Conservation (phyloP, 129 eudicot species). For the Flaveria trinervia region DNA sequence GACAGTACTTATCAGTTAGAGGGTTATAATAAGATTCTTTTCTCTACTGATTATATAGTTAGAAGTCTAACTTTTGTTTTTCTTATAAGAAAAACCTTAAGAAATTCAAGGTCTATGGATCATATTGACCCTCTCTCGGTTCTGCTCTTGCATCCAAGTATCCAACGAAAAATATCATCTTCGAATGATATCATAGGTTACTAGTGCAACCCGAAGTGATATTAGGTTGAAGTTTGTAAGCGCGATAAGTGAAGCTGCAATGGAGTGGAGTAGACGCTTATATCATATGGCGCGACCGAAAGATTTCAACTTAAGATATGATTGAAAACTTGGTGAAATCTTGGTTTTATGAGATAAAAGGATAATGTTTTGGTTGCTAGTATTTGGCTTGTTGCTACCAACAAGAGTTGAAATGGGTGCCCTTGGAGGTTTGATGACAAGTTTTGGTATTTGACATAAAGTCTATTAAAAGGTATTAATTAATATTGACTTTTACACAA, state of each 20-base stretch:
- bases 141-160: too few species aligned
- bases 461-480: neutral
- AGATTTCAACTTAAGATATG: neutral
- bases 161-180: neutral
- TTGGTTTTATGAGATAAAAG: constrained; percentile 4
- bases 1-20: too few species aligned
- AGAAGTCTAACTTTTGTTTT: too few species aligned
- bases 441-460: neutral
- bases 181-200: too few species aligned
- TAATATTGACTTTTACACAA: neutral
- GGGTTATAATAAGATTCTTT: too few species aligned
- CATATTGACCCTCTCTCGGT: too few species aligned
- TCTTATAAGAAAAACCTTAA: too few species aligned
- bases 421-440: neutral
- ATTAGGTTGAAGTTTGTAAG: neutral
- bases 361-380: constrained; percentile 24
- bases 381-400: neutral
- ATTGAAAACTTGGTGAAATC: constrained; percentile 11
- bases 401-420: neutral
- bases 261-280: neutral
- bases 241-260: neutral
- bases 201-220: neutral
- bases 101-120: too few species aligned
- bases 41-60: too few species aligned
- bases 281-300: neutral